Conservation (phyloP, 306 rosid species). For the Cicer arietinum region DNA sequence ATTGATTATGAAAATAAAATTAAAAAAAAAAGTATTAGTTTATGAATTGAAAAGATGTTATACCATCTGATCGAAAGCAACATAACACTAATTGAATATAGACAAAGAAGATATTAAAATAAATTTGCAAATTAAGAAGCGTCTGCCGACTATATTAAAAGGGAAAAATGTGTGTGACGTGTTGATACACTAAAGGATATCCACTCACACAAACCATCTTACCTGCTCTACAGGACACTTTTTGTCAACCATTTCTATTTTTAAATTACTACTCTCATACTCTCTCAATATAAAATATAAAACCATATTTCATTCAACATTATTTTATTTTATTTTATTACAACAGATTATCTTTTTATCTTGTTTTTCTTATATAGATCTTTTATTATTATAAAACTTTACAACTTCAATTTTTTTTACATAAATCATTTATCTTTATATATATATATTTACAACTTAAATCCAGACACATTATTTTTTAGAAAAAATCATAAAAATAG, state of each 20-base stretch:
- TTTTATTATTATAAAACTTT: too few species aligned
- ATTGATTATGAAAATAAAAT: not conserved
- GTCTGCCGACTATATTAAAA: slow-evolving; percentile 24
- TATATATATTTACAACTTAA: too few species aligned
- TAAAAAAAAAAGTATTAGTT: not conserved
- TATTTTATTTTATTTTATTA: too few species aligned
- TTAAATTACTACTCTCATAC: too few species aligned
- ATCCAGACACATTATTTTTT: too few species aligned
- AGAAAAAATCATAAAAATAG: too few species aligned
- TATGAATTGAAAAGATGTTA: not conserved
- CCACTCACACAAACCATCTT: slow-evolving; percentile 4
- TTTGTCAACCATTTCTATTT: not conserved
- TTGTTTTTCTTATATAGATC: too few species aligned
- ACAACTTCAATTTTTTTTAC: too few species aligned
- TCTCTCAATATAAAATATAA: too few species aligned
- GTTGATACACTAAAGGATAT: not conserved
- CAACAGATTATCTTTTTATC: too few species aligned
- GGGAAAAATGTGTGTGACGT: slow-evolving; percentile 12
- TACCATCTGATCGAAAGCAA: slow-evolving; percentile 22
- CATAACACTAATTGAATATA: slow-evolving; percentile 21
- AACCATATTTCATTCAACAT: too few species aligned
- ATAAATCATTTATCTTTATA: too few species aligned
- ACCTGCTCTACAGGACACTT: slow-evolving; percentile 19
- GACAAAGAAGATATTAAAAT: slow-evolving; percentile 12
- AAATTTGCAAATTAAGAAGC: not conserved